These are phyloP conservation scores for Clarireedia hainanense DNA, from an alignment of 2,329 filamentous ascomycete genomes.

Conservation along the genomic window DNA sequence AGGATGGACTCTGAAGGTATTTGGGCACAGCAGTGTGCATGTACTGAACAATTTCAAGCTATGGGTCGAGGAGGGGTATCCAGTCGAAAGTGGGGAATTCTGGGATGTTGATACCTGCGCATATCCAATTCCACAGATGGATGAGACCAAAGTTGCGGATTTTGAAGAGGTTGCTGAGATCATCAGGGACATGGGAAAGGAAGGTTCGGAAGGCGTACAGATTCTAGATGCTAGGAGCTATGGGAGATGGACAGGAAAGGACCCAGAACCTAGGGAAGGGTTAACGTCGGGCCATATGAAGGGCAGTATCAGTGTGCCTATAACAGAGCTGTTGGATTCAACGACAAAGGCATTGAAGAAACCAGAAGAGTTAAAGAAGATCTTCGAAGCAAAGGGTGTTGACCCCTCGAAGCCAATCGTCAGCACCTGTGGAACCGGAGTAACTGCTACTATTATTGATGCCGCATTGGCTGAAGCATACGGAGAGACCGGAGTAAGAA, in stretches of 20 bases:
- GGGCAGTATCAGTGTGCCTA: slow-evolving; percentile 74
- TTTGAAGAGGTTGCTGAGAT: slow-evolving; percentile 80
- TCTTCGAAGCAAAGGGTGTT: slow-evolving; percentile 75
- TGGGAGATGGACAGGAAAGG: slow-evolving; percentile 74
- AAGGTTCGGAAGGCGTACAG: slow-evolving; percentile 75
- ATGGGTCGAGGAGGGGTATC: slow-evolving; percentile 81
- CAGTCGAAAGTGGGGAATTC: slow-evolving; percentile 72
- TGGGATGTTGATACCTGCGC: slow-evolving; percentile 58
- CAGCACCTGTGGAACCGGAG: slow-evolving; percentile 84
- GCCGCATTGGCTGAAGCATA: slow-evolving; percentile 76
- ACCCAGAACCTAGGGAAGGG: slow-evolving; percentile 79
- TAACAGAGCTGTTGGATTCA: slow-evolving; percentile 72
- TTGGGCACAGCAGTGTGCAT: slow-evolving; percentile 84
- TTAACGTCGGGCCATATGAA: slow-evolving; percentile 89
- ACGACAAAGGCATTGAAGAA: slow-evolving; percentile 74
- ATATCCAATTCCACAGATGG: slow-evolving; percentile 54
- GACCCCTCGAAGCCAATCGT: slow-evolving; percentile 76
- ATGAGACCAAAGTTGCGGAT: slow-evolving; percentile 58
- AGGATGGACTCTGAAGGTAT: slow-evolving; percentile 85
- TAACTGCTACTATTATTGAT: slow-evolving; percentile 87
- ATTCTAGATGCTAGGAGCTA: slow-evolving; percentile 78
- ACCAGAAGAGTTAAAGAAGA: slow-evolving; percentile 58
- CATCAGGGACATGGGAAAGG: slow-evolving; percentile 68
- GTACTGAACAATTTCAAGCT: slow-evolving; percentile 90
- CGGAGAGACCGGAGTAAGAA: slow-evolving; percentile 57